Evolutionary conservation across 1,284 basidiomycete genomes (phyloP).

Genomic region (Mycocalia duriaeana): DNA sequence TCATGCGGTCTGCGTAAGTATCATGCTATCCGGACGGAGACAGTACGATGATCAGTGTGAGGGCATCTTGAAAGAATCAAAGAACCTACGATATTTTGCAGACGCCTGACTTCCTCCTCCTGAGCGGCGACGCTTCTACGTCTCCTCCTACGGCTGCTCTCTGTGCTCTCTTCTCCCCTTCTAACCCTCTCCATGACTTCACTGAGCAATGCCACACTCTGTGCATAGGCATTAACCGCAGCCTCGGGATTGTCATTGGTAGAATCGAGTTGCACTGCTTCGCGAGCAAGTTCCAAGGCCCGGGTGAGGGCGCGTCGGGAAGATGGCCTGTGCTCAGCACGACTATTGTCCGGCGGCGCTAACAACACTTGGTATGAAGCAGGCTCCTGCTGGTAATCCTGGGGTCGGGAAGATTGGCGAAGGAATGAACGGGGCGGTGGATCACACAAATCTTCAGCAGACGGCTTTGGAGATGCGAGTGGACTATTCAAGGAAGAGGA

Average conservation of each 20-base stretch:
- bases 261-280: conserved; percentile 76
- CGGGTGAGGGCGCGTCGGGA: conserved; percentile 74
- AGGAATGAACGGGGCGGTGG: conserved; percentile 49
- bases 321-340: conserved; percentile 50
- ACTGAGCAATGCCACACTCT: conserved; percentile 74
- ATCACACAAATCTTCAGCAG: conserved; percentile 53
- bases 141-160: conserved; percentile 48
- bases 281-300: conserved; percentile 77
- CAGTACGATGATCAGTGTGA: conserved; percentile 1
- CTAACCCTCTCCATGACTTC: conserved; percentile 85
- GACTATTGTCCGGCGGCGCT: conserved; percentile 33
- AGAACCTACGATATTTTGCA: conserved; percentile 74
- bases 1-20: conserved; percentile 85
- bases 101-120: conserved; percentile 75
- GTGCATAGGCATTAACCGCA: conserved; percentile 76
- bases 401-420: conserved; percentile 30
- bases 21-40: conserved; percentile 55
- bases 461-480: conserved; percentile 25
- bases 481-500: conserved; percentile 25
- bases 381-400: conserved; percentile 26
- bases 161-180: conserved; percentile 73
- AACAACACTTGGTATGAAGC: conserved; percentile 36
- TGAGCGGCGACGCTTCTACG: conserved; percentile 77
- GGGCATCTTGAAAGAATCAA: not conserved
- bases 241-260: conserved; percentile 79